These are phyloP conservation scores for Nicotiana obtusifolia DNA, from an alignment of 257 asterid genomes.

Conservation along the genomic window DNA sequence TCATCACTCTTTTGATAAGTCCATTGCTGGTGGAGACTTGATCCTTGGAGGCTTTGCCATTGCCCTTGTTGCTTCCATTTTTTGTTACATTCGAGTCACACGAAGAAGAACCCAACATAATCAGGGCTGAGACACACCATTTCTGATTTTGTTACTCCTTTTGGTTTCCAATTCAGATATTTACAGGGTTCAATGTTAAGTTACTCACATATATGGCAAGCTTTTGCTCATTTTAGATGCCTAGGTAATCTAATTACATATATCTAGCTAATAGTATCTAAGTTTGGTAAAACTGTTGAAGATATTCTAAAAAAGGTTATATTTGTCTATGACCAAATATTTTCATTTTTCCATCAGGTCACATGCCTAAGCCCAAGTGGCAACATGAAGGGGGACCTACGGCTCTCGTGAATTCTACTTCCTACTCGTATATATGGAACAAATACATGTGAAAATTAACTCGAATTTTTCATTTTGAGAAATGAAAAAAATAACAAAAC, in stretches of 20 bases:
- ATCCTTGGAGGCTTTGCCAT: conserved; percentile 36
- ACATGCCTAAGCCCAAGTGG: too few species aligned
- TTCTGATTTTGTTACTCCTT: neutral
- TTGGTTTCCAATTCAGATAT: neutral
- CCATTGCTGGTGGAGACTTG: conserved; percentile 32
- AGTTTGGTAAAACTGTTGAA: neutral
- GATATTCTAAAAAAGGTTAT: too few species aligned
- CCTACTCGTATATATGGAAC: too few species aligned
- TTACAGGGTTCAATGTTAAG: neutral
- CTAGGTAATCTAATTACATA: neutral
- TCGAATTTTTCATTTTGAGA: too few species aligned
- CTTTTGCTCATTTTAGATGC: neutral
- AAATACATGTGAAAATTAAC: too few species aligned
- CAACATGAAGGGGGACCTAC: too few species aligned
- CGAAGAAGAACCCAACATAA: conserved; percentile 10
- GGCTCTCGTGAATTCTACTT: too few species aligned
- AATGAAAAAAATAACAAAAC: too few species aligned
- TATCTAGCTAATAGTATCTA: neutral
- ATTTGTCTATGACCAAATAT: too few species aligned
- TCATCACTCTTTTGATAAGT: conserved; percentile 21
- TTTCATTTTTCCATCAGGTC: too few species aligned
- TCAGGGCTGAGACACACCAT: neutral
- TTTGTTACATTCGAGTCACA: conserved; percentile 34
- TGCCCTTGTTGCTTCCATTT: conserved; percentile 24
- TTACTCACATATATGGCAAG: neutral